Conservation (phyloP, 495 filamentous ascomycete species). For the Penicillium canescens region DNA sequence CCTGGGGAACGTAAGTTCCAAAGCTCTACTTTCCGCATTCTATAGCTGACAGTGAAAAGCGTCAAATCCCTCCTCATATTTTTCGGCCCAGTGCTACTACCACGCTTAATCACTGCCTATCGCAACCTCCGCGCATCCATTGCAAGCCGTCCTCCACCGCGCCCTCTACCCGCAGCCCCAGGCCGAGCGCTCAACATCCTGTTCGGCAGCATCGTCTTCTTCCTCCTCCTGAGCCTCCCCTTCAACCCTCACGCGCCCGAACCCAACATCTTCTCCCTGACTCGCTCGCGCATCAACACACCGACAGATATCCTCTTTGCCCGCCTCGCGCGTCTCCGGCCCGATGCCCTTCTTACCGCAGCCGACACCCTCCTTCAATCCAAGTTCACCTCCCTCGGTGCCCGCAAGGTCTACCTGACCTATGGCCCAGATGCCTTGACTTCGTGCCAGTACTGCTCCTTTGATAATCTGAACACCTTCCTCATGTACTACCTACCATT, state of each 20-base stretch:
- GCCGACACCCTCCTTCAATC: conserved; percentile 62
- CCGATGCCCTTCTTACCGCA: conserved; percentile 52
- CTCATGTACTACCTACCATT: conserved; percentile 78
- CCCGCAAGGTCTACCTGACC: conserved; percentile 76
- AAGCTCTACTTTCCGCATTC: conserved; percentile 1
- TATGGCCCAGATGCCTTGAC: conserved; percentile 73
- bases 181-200: conserved; percentile 61
- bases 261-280: conserved; percentile 78
- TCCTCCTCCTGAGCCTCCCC: conserved; percentile 66
- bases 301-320: conserved; percentile 82
- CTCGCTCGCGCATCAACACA: conserved; percentile 80
- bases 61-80: conserved; percentile 79
- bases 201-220: conserved; percentile 52
- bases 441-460: conserved; percentile 78
- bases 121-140: conserved; percentile 62
- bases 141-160: conserved; percentile 54
- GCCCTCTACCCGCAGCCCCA: conserved; percentile 40
- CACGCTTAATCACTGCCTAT: conserved; percentile 70
- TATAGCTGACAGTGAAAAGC: conserved; percentile 38
- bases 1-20: conserved; percentile 38
- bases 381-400: conserved; percentile 68
- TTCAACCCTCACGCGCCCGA: conserved; percentile 58
- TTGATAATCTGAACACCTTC: conserved; percentile 70
- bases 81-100: conserved; percentile 82
- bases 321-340: conserved; percentile 66